phyloP scores from a whole-genome alignment of 306 rosid genomes.

The Glycine soja region DNA sequence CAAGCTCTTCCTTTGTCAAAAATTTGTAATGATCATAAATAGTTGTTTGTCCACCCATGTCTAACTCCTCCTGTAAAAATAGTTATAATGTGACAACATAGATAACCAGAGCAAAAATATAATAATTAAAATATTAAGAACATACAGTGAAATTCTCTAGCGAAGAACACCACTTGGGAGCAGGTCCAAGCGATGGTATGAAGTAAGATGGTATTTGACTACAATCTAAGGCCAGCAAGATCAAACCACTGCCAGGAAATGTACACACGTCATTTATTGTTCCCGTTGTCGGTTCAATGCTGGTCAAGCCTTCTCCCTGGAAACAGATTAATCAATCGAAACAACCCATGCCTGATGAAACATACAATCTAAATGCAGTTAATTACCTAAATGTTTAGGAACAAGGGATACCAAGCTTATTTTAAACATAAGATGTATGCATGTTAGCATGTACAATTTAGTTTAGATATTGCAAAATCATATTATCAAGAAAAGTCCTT shows the following conservation, averaged over 20 bases:
- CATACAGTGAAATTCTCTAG: slow-evolving; percentile 88
- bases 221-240: slow-evolving; percentile 84
- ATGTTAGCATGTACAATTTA: neutral
- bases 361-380: slow-evolving; percentile 23
- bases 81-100: slow-evolving; percentile 40
- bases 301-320: slow-evolving; percentile 95
- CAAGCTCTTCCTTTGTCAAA: slow-evolving; percentile 91
- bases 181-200: slow-evolving; percentile 94
- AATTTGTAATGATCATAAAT: slow-evolving; percentile 78
- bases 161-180: slow-evolving; percentile 94
- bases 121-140: slow-evolving; percentile 41
- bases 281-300: slow-evolving; percentile 88
- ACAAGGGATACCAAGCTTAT: slow-evolving; percentile 16
- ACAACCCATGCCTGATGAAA: slow-evolving; percentile 5
- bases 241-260: slow-evolving; percentile 86
- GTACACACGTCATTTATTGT: slow-evolving; percentile 83
- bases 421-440: slow-evolving; percentile 22
- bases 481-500: neutral
- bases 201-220: slow-evolving; percentile 91
- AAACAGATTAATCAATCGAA: slow-evolving; percentile 38
- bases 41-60: slow-evolving; percentile 71
- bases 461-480: slow-evolving; percentile 14
- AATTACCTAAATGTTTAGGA: slow-evolving; percentile 15
- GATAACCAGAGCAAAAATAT: slow-evolving; percentile 18
- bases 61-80: slow-evolving; percentile 87